Base-by-base conservation (phyloP, 768 basidiomycete species). In the Tephrocybe sp. region DNA sequence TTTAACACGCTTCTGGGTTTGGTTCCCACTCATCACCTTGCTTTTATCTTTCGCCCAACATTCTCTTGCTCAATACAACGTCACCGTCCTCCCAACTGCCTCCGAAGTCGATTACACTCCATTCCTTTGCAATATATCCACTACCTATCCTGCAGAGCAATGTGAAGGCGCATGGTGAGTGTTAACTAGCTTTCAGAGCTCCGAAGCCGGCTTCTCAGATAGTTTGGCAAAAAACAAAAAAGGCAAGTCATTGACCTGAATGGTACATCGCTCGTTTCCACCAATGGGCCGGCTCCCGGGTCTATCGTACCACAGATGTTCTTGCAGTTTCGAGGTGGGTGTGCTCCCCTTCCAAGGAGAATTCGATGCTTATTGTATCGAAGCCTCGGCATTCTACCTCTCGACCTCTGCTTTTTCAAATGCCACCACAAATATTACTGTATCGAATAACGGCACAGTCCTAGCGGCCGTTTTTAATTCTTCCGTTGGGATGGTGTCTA, bases 251-350 rank as follows among this genome's bases (percentile, higher is more conserved):
- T 58, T 4, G 38, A 57, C 18, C 34, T 64, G 25, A 52, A 56
- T 46, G 61, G 58, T 18, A 40, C 49, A 27, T 50, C 58, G 7
- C 49, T 64, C 27, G 64, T 72, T 21, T 66, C 71, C 30, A 77
- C 79, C 16, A 52, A 62, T 36, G 81, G 82, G 1, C 76, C 79
- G 5, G 67, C 69, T 55, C 58, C 70, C 31, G 64, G 63, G 18
- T 63, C 73, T 47, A 69, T 79, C 31, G 63, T 80, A 49, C 82
- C 81, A 1, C 83, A 84, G 50, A 68, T 83, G 67, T 84, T 83
- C 57, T 60, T 84, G 47, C 69, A 66, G 26, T 80, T 83, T 64
- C 70, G 69, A 68, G 82, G 82, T 80, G 55, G 46, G 65, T 54
- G 38, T 2, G 11, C 30, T 31, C 19, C n/a, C 4, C 18, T 34